Evolutionary conservation across 2,329 filamentous ascomycete species (phyloP).

Genomic region (Aureobasidium sp.): DNA sequence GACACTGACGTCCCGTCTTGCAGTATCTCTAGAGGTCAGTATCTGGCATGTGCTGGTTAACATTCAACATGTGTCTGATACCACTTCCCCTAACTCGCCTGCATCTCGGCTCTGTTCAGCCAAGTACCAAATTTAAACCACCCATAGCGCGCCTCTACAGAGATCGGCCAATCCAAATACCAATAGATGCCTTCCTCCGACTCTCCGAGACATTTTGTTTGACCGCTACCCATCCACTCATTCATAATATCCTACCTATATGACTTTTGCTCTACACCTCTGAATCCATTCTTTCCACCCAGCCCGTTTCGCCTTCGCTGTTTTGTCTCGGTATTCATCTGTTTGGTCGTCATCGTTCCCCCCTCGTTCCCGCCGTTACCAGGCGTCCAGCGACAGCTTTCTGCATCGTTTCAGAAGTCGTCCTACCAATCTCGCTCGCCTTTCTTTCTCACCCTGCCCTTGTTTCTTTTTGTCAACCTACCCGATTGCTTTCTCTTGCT

Average conservation of each 20-base stretch:
- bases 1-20: background rate
- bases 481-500: constrained; percentile 5
- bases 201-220: background rate
- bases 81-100: background rate
- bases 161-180: background rate
- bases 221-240: background rate
- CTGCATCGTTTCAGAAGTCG: constrained; percentile 14
- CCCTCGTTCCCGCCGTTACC: constrained; percentile 6
- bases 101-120: constrained; percentile 8
- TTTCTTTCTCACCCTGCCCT: background rate
- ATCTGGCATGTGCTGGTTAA: background rate
- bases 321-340: constrained; percentile 7
- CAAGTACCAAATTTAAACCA: constrained; percentile 11
- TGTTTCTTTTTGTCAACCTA: background rate
- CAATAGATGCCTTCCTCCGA: background rate
- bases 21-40: background rate
- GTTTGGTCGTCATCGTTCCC: background rate
- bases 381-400: constrained; percentile 14
- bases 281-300: background rate
- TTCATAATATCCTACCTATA: background rate
- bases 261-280: background rate
- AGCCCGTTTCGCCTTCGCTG: constrained; percentile 5
- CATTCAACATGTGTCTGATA: background rate
- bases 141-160: constrained; percentile 8
- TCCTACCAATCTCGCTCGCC: constrained; percentile 13